Percentiles rank a stretch among this genome's conserved stretches.
These are phyloP conservation scores for Telfairia occidentalis DNA, from an alignment of 331 rosid genomes.

Conservation along the genomic window DNA sequence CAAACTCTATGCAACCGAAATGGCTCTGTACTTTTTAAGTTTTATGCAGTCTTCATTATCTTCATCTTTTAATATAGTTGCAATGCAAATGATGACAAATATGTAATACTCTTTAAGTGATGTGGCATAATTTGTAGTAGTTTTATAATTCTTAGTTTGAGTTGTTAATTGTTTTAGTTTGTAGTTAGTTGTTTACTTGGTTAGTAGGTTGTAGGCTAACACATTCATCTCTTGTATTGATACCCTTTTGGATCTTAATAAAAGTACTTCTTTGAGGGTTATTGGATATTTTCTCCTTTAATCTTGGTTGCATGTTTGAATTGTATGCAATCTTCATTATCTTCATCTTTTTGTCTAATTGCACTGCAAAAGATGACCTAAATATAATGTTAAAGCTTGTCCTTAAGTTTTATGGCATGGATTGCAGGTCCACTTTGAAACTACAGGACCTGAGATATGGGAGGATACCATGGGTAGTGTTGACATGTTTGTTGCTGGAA, in stretches of 20 bases:
- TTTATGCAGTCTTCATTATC: background rate
- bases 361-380: background rate
- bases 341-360: background rate
- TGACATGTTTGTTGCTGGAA: constrained; percentile 76
- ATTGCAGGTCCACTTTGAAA: constrained; percentile 89
- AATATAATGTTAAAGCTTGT: background rate
- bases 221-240: no score
- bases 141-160: no score
- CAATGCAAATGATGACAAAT: background rate
- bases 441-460: constrained; percentile 99
- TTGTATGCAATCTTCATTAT: background rate
- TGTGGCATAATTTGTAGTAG: no score
- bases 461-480: constrained; percentile 86
- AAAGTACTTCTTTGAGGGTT: no score
- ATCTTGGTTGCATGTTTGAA: no score
- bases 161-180: no score
- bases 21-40: background rate
- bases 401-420: background rate
- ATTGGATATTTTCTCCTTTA: no score
- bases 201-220: no score
- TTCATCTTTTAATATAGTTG: background rate
- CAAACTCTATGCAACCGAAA: background rate
- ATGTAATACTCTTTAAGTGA: no score
- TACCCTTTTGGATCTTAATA: no score
- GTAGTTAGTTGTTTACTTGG: no score